Evolutionary conservation across 2,329 filamentous ascomycete species (phyloP), one percentile per base, ranked within the genome.

Genomic region (Aspergillus sp.): DNA sequence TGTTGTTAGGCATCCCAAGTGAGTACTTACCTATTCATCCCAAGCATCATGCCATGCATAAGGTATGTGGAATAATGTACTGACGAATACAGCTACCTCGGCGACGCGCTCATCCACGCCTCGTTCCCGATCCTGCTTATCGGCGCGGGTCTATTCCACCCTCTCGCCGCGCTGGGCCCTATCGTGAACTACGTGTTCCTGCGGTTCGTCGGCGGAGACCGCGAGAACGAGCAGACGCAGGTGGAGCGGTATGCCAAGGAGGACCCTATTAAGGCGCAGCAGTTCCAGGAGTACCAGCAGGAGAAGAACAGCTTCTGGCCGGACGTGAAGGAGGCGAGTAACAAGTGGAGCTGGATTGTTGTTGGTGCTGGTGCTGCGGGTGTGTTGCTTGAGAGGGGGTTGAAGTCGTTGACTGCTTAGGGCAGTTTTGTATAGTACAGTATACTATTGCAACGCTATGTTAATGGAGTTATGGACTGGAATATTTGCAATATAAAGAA

Each of bases 301-400:
- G 78, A 82, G 64, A 84, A 84, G 70, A 86, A 87, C 64, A 80
- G 82, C 40, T 84, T 87, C 70, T 87, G 84, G 84, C 84, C 84
- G 1, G 73, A 73, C 11, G 48, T 77, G 1, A 68, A 73, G 31
- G 82, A 86, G 69, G 55, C 82, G 7, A 69, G 65, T 21, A 86
- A 86, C 62, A 79, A 80, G 58, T 87, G 84, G 85, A 67, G 80
- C 2, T 83, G 83, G 80, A 74, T 74, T 21, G 77, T 86, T 1
- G 58, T 82, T 11, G 82, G 77, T 1, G 72, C 77, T 40, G 84
- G 84, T 64, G 77, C 75, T 11, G 72, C 76, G 2, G 82, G 79
- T 21, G 79, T 82, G 0, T 72, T 76, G 2, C 56, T 81, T 9
- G 84, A 86, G 67, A 69, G 75, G 47, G 53, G 49, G 6, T 14